Conservation (phyloP, 768 basidiomycete species). For the Xerocomus spinulosus region DNA sequence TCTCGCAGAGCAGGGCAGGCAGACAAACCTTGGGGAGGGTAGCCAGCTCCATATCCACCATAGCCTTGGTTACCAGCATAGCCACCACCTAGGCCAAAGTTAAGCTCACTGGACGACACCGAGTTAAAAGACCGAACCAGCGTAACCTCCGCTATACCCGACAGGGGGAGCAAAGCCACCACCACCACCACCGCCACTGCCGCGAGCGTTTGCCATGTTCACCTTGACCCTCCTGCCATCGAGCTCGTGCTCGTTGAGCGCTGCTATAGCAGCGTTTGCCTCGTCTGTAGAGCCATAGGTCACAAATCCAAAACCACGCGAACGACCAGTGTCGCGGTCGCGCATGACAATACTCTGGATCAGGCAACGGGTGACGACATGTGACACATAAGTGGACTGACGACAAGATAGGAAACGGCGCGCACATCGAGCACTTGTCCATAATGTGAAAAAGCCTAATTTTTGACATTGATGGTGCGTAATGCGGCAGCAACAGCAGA, state of each 20-base stretch:
- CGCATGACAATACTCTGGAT: slow-evolving; percentile 94
- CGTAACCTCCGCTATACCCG: slow-evolving; percentile 30
- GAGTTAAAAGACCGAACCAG: slow-evolving; percentile 7
- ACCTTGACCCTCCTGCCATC: slow-evolving; percentile 90
- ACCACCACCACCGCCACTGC: slow-evolving; percentile 44
- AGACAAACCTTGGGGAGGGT: slow-evolving; percentile 9
- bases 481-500: slow-evolving; percentile 16
- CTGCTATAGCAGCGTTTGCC: slow-evolving; percentile 71
- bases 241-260: slow-evolving; percentile 85
- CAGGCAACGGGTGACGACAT: slow-evolving; percentile 4
- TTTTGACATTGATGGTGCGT: slow-evolving; percentile 15
- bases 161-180: slow-evolving; percentile 29
- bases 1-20: not conserved
- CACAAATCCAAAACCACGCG: slow-evolving; percentile 96
- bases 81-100: slow-evolving; percentile 22
- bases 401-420: slow-evolving; percentile 36
- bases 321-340: slow-evolving; percentile 96
- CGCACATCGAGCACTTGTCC: slow-evolving; percentile 92
- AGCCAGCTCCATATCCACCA: slow-evolving; percentile 26
- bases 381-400: slow-evolving; percentile 21
- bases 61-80: slow-evolving; percentile 29
- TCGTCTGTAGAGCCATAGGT: slow-evolving; percentile 60
- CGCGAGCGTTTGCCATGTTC: slow-evolving; percentile 77
- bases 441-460: slow-evolving; percentile 76
- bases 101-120: slow-evolving; percentile 6